These are phyloP conservation scores for Aspergillus funiculosus DNA, from an alignment of 495 filamentous ascomycete species.

Conservation along the genomic window DNA sequence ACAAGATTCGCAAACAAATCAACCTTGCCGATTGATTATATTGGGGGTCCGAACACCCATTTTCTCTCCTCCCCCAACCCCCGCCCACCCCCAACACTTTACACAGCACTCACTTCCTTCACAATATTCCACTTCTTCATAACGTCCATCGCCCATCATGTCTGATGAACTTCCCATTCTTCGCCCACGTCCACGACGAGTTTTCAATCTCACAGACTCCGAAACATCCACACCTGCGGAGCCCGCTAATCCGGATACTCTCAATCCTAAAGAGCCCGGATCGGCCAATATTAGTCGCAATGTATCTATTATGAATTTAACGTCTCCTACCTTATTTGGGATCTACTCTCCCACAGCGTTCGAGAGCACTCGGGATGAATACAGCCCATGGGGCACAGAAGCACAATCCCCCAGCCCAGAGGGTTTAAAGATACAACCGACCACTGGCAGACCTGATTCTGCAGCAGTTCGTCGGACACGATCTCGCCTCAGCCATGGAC, in stretches of 20 bases:
- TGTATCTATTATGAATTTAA: conserved; percentile 79
- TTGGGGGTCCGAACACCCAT: background rate
- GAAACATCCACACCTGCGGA: conserved; percentile 44
- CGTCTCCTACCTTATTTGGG: conserved; percentile 79
- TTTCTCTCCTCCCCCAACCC: background rate
- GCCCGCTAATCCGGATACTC: conserved; percentile 28
- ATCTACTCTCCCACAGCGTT: conserved; percentile 73
- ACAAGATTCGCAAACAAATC: too few relatives aligned
- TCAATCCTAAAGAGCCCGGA: conserved; percentile 29
- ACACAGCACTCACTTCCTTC: background rate
- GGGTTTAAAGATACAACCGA: conserved; percentile 22
- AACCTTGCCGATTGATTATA: too few relatives aligned
- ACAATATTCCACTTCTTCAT: too few relatives aligned
- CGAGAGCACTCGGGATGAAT: conserved; percentile 46
- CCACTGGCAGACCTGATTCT: conserved; percentile 22
- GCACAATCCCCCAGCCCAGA: conserved; percentile 51
- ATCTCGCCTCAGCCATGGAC: conserved; percentile 37
- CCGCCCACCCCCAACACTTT: background rate
- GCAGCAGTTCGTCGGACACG: conserved; percentile 31
- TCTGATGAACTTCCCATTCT: conserved; percentile 51
- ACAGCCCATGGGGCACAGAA: conserved; percentile 66
- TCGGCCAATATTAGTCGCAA: conserved; percentile 50
- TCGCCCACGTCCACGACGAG: conserved; percentile 68
- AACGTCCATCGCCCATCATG: conserved; percentile 32
- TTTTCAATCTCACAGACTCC: conserved; percentile 61